Evolutionary conservation across 2,329 filamentous ascomycete species (phyloP).

Genomic region (Alternaria solani): DNA sequence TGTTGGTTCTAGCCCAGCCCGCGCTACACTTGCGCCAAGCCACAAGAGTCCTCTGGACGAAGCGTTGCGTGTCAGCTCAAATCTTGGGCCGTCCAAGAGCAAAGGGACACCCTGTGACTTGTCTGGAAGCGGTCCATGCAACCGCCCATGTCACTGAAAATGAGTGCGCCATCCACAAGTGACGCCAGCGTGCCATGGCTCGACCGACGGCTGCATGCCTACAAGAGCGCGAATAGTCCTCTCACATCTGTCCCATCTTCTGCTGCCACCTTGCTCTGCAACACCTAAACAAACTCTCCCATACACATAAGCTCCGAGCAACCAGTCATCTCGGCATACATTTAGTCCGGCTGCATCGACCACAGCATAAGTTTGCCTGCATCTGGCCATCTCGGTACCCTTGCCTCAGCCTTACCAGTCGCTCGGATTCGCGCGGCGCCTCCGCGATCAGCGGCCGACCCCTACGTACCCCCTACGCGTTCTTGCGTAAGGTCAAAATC

Average conservation of each 20-base stretch:
- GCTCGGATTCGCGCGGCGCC: conserved; percentile 20
- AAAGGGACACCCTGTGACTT: conserved; percentile 36
- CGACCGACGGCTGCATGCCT: conserved; percentile 15
- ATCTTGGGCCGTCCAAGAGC: conserved; percentile 32
- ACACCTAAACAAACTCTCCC: neutral
- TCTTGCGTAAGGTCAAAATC: conserved; percentile 22
- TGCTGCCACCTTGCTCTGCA: conserved; percentile 6
- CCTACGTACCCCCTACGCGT: conserved; percentile 29
- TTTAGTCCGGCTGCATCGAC: neutral
- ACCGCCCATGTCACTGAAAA: conserved; percentile 28
- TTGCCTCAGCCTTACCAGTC: conserved; percentile 28
- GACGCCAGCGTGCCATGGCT: conserved; percentile 22
- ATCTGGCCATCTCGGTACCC: conserved; percentile 20
- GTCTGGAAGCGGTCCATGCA: conserved; percentile 39
- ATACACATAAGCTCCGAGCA: conserved; percentile 1
- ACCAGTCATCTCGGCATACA: conserved; percentile 6
- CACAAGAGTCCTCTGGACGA: conserved; percentile 22
- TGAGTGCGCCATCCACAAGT: conserved; percentile 25
- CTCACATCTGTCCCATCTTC: conserved; percentile 9
- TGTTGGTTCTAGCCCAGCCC: conserved; percentile 26
- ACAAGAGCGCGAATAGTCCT: conserved; percentile 38
- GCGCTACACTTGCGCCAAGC: conserved; percentile 32
- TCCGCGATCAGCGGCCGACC: conserved; percentile 19
- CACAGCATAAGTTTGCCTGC: conserved; percentile 7
- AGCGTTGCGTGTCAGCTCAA: conserved; percentile 43